Conservation (phyloP, 2,329 filamentous ascomycete genomes). For the Aspergillus viridinutans region DNA sequence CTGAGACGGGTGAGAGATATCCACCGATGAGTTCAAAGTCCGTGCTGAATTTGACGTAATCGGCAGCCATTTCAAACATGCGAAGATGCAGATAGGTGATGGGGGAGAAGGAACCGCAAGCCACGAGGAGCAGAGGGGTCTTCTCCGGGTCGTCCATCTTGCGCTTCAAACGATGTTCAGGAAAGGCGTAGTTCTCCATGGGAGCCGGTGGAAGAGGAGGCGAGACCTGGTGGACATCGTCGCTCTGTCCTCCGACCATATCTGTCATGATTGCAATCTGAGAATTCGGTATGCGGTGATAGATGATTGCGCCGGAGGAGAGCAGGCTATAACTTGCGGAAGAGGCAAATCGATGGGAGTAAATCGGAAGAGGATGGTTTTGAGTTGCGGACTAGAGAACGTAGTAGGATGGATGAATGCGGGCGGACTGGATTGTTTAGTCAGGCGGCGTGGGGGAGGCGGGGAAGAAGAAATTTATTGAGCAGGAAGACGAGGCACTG, state of each 20-base stretch:
- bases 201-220: conserved; percentile 22
- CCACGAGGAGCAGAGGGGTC: conserved; percentile 45
- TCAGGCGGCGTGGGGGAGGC: conserved; percentile 3
- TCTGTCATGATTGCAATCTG: conserved; percentile 26
- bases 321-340: neutral
- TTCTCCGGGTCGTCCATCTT: conserved; percentile 46
- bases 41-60: conserved; percentile 70
- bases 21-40: conserved; percentile 82
- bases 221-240: conserved; percentile 24
- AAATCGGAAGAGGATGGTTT: neutral
- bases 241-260: conserved; percentile 23
- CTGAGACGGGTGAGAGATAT: conserved; percentile 74
- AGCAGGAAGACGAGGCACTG: neutral
- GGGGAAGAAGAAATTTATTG: conserved; percentile 3
- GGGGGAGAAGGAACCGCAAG: conserved; percentile 63
- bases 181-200: conserved; percentile 43
- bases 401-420: conserved; percentile 3
- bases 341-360: neutral
- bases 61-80: conserved; percentile 84
- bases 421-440: conserved; percentile 2
- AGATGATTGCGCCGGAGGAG: neutral
- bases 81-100: conserved; percentile 57
- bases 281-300: neutral
- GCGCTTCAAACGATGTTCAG: conserved; percentile 42
- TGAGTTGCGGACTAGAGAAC: neutral